Evolutionary conservation across 768 basidiomycete genomes (phyloP), one percentile per base, ranked within the genome.

Genomic region (Leccinum subtestaceum): DNA sequence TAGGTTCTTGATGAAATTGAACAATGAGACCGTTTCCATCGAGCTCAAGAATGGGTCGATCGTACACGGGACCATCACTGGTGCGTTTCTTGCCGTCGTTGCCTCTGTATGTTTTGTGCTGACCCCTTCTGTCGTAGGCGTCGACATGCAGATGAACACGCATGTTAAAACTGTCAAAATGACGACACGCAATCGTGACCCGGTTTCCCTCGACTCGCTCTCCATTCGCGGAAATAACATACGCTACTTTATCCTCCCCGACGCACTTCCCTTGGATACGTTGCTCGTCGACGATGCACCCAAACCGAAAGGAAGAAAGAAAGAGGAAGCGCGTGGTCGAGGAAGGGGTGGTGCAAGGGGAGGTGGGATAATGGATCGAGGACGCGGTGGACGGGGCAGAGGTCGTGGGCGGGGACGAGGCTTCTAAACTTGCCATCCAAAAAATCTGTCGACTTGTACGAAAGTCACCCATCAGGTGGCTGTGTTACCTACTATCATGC

Each of bases 131-230:
- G 13, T 43, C 15, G 73, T 46, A 98, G 96, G 95, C 59, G 97
- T 99, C 53, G 96, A 99, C 76, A 95, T 96, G 83, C 94, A 96
- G 70, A 99, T 99, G 96, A 98, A 98, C 79, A 98, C 96, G 3
- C 91, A 98, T 67, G 81, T 99, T 54, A 99, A 99, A 80, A 93
- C 94, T 51, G 92, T 99, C 64, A 98, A 97, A 77, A 88, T 98
- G 81, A 93, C 93, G n/a, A 82, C 86, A 31, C 86, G 93, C 55
- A 95, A 93, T 72, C 89, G 92, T 60, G 92, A 95, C 57, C 92
- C 95, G 4, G 77, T 86, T 27, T 79, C 91, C 21, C 86, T 98
- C 55, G 96, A 99, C 75, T 81, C 89, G 3, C 81, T 98, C 52
- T 95, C 94, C 38, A 95, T 99, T 70, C 86, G 96, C 55, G 96